Conservation (phyloP, 352 stramenopile species). For the Phytophthora rubi region DNA sequence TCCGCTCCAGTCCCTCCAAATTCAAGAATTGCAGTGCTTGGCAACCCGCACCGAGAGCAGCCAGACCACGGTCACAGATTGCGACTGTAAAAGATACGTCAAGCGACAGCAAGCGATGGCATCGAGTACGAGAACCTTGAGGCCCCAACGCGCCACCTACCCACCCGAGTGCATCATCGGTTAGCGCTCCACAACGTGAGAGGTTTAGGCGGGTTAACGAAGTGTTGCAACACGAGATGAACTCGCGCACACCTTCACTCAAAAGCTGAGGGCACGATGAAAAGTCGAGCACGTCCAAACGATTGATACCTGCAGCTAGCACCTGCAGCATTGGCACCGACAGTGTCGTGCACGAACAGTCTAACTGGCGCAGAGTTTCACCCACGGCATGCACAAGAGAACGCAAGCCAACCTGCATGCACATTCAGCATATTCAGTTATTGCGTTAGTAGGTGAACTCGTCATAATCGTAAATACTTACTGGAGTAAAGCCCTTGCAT, state of each 20-base stretch:
- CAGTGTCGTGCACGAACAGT: conserved; percentile 58
- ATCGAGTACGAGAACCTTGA: conserved; percentile 72
- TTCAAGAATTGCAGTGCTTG: conserved; percentile 74
- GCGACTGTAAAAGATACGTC: conserved; percentile 67
- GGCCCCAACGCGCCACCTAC: conserved; percentile 68
- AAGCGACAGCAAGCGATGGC: conserved; percentile 62
- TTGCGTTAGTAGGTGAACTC: conserved; percentile 7
- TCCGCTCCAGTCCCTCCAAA: conserved; percentile 66
- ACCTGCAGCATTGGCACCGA: conserved; percentile 71
- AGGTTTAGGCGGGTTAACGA: conserved; percentile 66
- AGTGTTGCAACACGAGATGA: conserved; percentile 74
- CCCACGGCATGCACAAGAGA: conserved; percentile 73
- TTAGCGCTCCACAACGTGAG: conserved; percentile 61
- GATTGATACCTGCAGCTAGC: conserved; percentile 69
- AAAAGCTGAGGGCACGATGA: conserved; percentile 61
- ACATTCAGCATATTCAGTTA: neutral
- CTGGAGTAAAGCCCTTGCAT: conserved; percentile 60
- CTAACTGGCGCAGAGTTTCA: conserved; percentile 47
- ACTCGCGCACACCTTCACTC: conserved; percentile 63
- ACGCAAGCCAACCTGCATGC: conserved; percentile 67
- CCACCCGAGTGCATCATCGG: conserved; percentile 77
- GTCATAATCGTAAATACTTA: conserved; percentile 17
- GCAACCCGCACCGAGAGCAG: conserved; percentile 57
- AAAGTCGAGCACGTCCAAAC: conserved; percentile 63
- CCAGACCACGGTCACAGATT: conserved; percentile 68